Evolutionary conservation across 768 basidiomycete species (phyloP).

Genomic region (Suillus placidus): DNA sequence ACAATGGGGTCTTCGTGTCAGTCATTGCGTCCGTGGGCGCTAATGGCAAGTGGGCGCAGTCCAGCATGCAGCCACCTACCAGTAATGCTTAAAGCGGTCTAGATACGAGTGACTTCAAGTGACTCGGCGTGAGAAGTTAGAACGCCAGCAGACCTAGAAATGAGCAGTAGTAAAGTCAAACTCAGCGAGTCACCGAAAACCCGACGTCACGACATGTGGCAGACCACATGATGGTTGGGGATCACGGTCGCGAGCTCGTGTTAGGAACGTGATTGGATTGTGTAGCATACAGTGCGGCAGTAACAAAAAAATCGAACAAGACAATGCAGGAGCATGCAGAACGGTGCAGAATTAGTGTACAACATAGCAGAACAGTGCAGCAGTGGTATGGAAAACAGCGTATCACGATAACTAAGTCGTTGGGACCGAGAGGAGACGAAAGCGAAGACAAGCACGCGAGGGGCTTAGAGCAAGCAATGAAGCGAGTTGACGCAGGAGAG

Average conservation of each 20-base stretch:
- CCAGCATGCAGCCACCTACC: not conserved
- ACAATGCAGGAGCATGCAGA: not conserved
- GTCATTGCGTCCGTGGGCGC: not conserved
- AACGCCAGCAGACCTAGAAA: not conserved
- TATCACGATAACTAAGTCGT: not conserved
- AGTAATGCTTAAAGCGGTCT: not conserved
- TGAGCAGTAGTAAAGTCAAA: not conserved
- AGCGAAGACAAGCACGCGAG: not conserved
- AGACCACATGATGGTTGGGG: not conserved
- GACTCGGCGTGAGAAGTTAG: constrained; percentile 4
- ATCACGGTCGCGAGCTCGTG: not conserved
- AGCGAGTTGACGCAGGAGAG: not conserved
- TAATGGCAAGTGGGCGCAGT: not conserved
- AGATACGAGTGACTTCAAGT: not conserved
- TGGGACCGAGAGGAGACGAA: not conserved
- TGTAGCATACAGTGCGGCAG: not conserved
- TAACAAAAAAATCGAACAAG: not conserved
- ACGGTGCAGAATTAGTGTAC: not conserved
- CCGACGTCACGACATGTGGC: not conserved
- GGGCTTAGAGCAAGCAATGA: not conserved
- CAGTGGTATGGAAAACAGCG: not conserved
- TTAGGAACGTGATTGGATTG: not conserved
- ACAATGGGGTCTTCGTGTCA: not conserved
- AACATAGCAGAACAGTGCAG: not conserved
- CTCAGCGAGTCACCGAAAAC: not conserved